Percentiles rank a stretch among this genome's conserved stretches.
phyloP scores from a whole-genome alignment of 352 stramenopile species.

The Phytophthora fragariaefolia region DNA sequence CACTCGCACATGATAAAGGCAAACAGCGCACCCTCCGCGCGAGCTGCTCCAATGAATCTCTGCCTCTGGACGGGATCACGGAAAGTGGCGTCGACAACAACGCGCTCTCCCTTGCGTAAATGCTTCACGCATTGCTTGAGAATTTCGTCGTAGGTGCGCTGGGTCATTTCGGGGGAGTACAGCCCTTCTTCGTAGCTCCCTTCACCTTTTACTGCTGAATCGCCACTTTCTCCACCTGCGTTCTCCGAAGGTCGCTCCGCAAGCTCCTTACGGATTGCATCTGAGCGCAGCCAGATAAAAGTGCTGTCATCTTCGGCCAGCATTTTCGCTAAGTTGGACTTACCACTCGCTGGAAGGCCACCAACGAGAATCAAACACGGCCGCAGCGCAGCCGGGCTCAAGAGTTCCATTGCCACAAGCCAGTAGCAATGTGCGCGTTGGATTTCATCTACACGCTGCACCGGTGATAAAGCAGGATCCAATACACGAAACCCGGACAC shows the following conservation, averaged over 20 bases:
- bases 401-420: slow-evolving; percentile 66
- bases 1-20: slow-evolving; percentile 68
- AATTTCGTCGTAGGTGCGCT: slow-evolving; percentile 73
- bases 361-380: slow-evolving; percentile 64
- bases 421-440: slow-evolving; percentile 66
- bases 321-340: slow-evolving; percentile 66
- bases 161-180: slow-evolving; percentile 64
- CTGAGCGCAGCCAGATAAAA: slow-evolving; percentile 63
- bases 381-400: slow-evolving; percentile 48
- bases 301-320: slow-evolving; percentile 52
- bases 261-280: slow-evolving; percentile 73
- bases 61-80: slow-evolving; percentile 51
- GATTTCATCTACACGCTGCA: slow-evolving; percentile 40
- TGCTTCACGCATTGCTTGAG: slow-evolving; percentile 41
- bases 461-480: slow-evolving; percentile 52
- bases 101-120: slow-evolving; percentile 57
- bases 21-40: slow-evolving; percentile 58
- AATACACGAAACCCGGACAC: slow-evolving; percentile 70
- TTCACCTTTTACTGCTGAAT: slow-evolving; percentile 10
- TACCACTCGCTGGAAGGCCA: slow-evolving; percentile 67
- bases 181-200: slow-evolving; percentile 63
- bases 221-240: slow-evolving; percentile 8
- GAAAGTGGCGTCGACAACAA: slow-evolving; percentile 70
- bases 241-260: slow-evolving; percentile 19
- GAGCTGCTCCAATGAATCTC: slow-evolving; percentile 50